Base-by-base conservation (phyloP, 441 rosid species). In the Erodium moschatum region DNA sequence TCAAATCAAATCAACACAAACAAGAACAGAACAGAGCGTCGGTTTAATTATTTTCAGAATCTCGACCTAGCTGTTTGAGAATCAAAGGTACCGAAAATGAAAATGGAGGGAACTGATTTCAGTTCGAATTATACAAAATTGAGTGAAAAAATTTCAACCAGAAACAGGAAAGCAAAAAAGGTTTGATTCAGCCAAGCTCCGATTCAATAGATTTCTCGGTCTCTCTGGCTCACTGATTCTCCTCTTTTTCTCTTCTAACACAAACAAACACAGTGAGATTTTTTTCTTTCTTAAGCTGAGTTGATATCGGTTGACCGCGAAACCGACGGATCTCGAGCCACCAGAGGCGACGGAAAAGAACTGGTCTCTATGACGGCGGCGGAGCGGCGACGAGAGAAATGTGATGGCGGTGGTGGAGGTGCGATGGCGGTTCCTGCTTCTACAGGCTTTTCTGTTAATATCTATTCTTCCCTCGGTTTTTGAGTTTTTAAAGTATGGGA, bases 181-280 rank as follows among this genome's bases (percentile, higher is more conserved):
- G 8, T 40, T 40, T 9, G 5, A 24, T 60, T 20, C 31, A 60
- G 31, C 2, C 64, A 60, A 9, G 29, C n/a, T 48, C 16, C 18
- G 54, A 48, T 24, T 4, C 33, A 12, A 24, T 19, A 31, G 64
- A 60, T 60, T 60, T 21, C 64, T 10, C 64, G 29, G 33, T 60
- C 64, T 60, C 64, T 20, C 33, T 60, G 29, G 13, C 63, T 20
- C 63, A 56, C 63, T 56, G 4, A 18, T 54, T 54, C 61, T 54
- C 61, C 20, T 54, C 44, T 54, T 54, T 15, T 54, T 16, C 61
- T 54, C 21, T 6, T 16, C 20, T 9, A 9, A 40, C 44, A 40
- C 44, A 40, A 40, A 35, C 40, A 29, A 29, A 35, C 40, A 3
- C 40, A 5, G 8, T 35, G 40, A 35, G 0, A 33, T 33, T 35